Base-by-base conservation (phyloP, 2,329 filamentous ascomycete genomes). In the Aspergillus awamori region DNA sequence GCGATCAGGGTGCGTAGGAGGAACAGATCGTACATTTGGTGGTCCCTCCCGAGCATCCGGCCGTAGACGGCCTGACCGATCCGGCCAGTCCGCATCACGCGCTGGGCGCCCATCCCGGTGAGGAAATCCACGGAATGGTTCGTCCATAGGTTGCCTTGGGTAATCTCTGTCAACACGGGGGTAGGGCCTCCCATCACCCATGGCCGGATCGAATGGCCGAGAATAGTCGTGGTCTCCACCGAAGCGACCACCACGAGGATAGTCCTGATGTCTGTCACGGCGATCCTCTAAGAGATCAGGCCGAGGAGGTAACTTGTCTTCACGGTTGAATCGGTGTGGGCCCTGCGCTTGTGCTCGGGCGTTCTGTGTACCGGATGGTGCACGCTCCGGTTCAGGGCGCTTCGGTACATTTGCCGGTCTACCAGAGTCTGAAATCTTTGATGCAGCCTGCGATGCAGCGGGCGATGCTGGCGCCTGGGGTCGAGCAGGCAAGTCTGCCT, bases 141-240 rank as follows among this genome's bases (percentile, higher is more conserved):
- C 79, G 41, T 81, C 79, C 38, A 69, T 57, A 26, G 68, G 68
- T 26, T 70, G 67, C 57, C 76, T 71, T 33, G 67, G 61, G 55
- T 76, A 74, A 1, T 77, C 76, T 45, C 75, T 71, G 33, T 79
- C 77, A 11, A 73, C 63, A 48, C 77, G 75, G 11, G 76, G 76
- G 63, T 77, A 77, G 58, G 67, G 69, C 41, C 78, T 68, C 53
- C 68, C 59, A 57, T 77, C 76, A 38, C 62, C 64, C 3, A 70
- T 64, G 24, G 72, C 61, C 22, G 71, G 72, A 55, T 81, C 78
- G 55, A 76, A 75, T 4, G 72, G 61, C 43, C 76, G 71, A 17
- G 72, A 70, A 51, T 73, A 74, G 20, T 77, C 76, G 59, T 74
- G 69, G 39, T 77, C 77, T 51, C 69, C 75, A 49, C 69, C 72